phyloP scores from a whole-genome alignment of 2,329 filamentous ascomycete genomes.

The Fusarium haematococcum region DNA sequence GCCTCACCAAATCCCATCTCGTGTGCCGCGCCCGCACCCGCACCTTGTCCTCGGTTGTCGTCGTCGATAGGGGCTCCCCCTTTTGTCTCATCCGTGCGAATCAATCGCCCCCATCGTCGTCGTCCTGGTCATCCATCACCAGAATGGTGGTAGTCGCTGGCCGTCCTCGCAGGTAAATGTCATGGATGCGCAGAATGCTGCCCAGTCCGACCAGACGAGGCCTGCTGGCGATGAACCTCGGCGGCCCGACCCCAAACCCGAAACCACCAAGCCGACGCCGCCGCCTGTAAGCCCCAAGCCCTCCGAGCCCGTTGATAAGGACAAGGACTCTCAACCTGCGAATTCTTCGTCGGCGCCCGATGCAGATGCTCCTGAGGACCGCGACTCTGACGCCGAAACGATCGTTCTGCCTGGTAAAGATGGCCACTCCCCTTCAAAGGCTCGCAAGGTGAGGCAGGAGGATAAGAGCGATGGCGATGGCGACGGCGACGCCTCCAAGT shows the following conservation, averaged over 20 bases:
- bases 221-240: conserved; percentile 65
- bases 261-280: conserved; percentile 38
- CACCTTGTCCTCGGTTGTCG: conserved; percentile 18
- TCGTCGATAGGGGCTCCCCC: conserved; percentile 30
- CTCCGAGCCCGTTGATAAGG: conserved; percentile 31
- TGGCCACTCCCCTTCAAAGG: conserved; percentile 72
- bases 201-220: conserved; percentile 71
- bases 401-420: conserved; percentile 76
- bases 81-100: conserved; percentile 37
- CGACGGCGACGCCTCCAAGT: conserved; percentile 54
- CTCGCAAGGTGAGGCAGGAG: conserved; percentile 73
- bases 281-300: conserved; percentile 42
- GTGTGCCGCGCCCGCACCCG: conserved; percentile 28
- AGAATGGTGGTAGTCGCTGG: conserved; percentile 70
- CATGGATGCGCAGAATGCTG: conserved; percentile 77
- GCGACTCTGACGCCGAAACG: conserved; percentile 78
- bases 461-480: conserved; percentile 69
- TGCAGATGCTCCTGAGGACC: conserved; percentile 61
- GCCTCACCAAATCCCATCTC: conserved; percentile 17
- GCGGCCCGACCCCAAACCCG: conserved; percentile 49
- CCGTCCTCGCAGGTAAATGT: conserved; percentile 68
- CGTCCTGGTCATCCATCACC: conserved; percentile 50
- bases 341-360: conserved; percentile 45
- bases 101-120: conserved; percentile 41
- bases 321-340: conserved; percentile 48